phyloP scores from a whole-genome alignment of 1,284 basidiomycete species.

The Ganoderma resinaceum region DNA sequence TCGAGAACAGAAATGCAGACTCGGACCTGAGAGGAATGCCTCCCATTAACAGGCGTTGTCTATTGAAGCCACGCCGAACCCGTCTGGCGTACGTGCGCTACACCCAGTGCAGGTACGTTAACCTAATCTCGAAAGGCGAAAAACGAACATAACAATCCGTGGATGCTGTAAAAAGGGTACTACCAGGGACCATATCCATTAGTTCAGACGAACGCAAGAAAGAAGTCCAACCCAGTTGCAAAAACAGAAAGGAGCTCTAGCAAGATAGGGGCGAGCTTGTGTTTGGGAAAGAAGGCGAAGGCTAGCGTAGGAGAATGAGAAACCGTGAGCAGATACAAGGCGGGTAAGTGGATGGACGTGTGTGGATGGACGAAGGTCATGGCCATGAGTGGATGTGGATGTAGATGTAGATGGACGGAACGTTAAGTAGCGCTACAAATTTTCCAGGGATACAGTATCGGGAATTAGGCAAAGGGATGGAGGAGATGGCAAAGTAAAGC shows the following conservation, averaged over 20 bases:
- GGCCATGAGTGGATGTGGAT: neutral
- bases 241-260: neutral
- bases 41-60: neutral
- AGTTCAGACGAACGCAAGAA: neutral
- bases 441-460: conserved; percentile 14
- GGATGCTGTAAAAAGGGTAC: neutral
- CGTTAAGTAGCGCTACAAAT: conserved; percentile 14
- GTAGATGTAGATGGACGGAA: neutral
- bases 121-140: neutral
- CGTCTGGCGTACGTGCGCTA: conserved; percentile 5
- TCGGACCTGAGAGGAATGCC: neutral
- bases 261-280: neutral
- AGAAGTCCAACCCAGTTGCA: neutral
- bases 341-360: neutral
- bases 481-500: neutral
- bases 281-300: neutral
- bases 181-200: neutral
- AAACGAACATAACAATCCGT: neutral
- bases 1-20: neutral
- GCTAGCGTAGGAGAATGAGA: neutral
- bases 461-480: neutral
- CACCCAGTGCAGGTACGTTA: conserved; percentile 1
- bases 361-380: neutral
- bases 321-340: neutral
- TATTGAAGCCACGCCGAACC: neutral